Evolutionary conservation across 306 rosid species (phyloP), one percentile per base, ranked within the genome.

Genomic region (Castanea mollissima): DNA sequence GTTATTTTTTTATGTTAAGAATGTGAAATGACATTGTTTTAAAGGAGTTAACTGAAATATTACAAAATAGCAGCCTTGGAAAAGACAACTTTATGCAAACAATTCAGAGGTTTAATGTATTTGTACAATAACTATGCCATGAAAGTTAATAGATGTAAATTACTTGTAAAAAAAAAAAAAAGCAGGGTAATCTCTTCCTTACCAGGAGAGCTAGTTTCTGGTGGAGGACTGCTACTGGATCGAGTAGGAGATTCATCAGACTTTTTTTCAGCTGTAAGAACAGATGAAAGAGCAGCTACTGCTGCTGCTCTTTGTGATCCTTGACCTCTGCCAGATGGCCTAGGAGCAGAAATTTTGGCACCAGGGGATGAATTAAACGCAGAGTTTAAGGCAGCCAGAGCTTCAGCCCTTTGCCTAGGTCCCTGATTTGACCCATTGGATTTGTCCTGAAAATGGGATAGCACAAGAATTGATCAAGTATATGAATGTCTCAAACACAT

Each of bases 241-340:
- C 79, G 82, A 27, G 80, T 59, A 16, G 98, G 92, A 84, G 99
- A 95, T 74, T 81, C 64, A 73, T 93, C 99, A 9, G 91, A 87
- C 83, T 74, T 89, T 87, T 96, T 96, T 82, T 96, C 99, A 76
- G 99, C 99, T 58, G 91, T 89, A 72, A 96, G 98, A 87, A 96
- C 99, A 6, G 58, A 35, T 62, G 99, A 96, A 79, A 96, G 99
- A 73, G 99, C 99, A 80, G 99, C 99, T 56, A 96, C 99, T 65
- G 99, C 99, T 44, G 98, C 98, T 70, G 96, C 96, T 83, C 98
- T 91, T 83, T 95, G 99, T 69, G 99, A 91, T 81, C 98, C 98
- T 86, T 87, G 94, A 79, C 88, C 69, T 32, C 79, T 73, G 21
- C 85, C 86, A 71, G 97, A 71, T 59, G 89, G 58, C 85, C 85